Percentiles rank a stretch among this genome's conserved stretches.
phyloP scores from a whole-genome alignment of 1,284 basidiomycete genomes.

The Laetiporus sulphureus region DNA sequence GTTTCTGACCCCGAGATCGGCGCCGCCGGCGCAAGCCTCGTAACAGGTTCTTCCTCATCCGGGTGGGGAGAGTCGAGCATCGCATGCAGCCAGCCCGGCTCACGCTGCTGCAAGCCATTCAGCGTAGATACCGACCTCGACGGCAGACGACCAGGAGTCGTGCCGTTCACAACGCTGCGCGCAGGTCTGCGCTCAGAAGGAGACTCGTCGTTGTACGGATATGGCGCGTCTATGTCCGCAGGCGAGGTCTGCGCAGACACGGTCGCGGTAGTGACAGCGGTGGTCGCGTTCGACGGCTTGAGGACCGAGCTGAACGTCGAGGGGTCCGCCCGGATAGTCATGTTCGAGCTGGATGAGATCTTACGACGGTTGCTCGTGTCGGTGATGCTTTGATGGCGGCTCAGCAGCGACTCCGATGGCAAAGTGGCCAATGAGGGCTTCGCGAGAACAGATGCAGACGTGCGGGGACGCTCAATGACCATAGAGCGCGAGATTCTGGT shows the following conservation, averaged over 20 bases:
- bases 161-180: slow-evolving; percentile 28
- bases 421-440: slow-evolving; percentile 53
- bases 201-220: no score
- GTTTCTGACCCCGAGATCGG: slow-evolving; percentile 48
- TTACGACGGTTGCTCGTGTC: slow-evolving; percentile 36
- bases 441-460: slow-evolving; percentile 42
- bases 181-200: slow-evolving; percentile 33
- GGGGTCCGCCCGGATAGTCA: slow-evolving; percentile 43
- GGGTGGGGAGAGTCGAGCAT: no score
- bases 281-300: slow-evolving; percentile 55
- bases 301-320: slow-evolving; percentile 34
- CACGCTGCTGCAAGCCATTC: slow-evolving; percentile 48
- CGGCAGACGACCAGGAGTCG: slow-evolving; percentile 58
- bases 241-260: slow-evolving; percentile 36
- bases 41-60: no score
- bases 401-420: slow-evolving; percentile 47
- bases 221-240: slow-evolving; percentile 23
- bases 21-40: slow-evolving; percentile 14
- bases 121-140: slow-evolving; percentile 46
- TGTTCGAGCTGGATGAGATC: slow-evolving; percentile 39
- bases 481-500: slow-evolving; percentile 31
- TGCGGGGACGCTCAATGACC: slow-evolving; percentile 30
- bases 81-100: no score
- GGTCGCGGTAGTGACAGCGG: slow-evolving; percentile 60
- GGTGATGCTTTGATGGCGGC: slow-evolving; percentile 22